Conservation (phyloP, 1,139 yeast genomes). For the Suzukiozyma palmioleophila region DNA sequence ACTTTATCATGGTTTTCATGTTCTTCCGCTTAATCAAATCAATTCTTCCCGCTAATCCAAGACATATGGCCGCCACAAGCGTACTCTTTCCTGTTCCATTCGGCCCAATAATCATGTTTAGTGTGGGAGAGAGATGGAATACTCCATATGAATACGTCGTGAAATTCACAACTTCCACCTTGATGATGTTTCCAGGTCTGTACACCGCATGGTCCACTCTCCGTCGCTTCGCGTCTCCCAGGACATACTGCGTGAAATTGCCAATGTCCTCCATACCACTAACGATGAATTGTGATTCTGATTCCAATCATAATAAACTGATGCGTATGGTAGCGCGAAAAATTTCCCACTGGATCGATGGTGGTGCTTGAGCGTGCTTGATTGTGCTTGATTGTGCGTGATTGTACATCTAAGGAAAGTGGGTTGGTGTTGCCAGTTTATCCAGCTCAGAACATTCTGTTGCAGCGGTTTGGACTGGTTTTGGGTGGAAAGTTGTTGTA, state of each 20-base stretch:
- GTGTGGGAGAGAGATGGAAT: conserved; percentile 73
- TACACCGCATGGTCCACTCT: conserved; percentile 14
- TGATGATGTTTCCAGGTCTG: conserved; percentile 64
- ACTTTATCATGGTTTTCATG: conserved; percentile 69
- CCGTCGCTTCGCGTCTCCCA: conserved; percentile 5
- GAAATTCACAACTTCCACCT: conserved; percentile 66
- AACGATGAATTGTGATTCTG: too few species aligned
- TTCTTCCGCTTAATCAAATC: conserved; percentile 78
- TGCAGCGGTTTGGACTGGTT: too few species aligned
- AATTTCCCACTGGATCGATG: too few species aligned
- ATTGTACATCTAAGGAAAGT: too few species aligned
- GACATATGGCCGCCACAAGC: conserved; percentile 86
- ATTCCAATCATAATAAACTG: too few species aligned
- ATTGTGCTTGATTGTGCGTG: too few species aligned
- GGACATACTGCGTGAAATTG: conserved; percentile 6
- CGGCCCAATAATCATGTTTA: conserved; percentile 94
- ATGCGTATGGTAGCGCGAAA: too few species aligned
- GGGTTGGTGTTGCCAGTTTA: too few species aligned
- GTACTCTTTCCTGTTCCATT: conserved; percentile 97
- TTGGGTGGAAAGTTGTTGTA: too few species aligned
- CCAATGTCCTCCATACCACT: conserved; percentile 5
- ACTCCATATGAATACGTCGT: conserved; percentile 80
- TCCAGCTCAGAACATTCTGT: too few species aligned
- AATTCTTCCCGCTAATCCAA: conserved; percentile 82
- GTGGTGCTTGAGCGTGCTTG: too few species aligned